Percentiles rank a stretch among this genome's conserved stretches.
phyloP scores from a whole-genome alignment of 179 eudicot genomes.

The Silene noctiflora region DNA sequence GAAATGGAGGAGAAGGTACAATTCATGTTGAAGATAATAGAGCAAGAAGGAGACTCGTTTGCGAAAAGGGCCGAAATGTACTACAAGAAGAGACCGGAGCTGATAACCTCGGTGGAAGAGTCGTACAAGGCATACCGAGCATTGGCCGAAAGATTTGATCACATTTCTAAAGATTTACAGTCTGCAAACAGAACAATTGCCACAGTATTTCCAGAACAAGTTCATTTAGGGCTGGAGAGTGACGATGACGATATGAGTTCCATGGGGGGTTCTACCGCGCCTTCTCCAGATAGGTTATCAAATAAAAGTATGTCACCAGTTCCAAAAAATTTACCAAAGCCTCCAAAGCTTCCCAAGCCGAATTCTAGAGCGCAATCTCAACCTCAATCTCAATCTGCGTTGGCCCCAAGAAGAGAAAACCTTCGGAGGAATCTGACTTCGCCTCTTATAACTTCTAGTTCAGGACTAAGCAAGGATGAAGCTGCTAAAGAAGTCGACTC shows the following conservation, averaged over 20 bases:
- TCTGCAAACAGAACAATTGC: conserved; percentile 88
- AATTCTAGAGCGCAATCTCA: conserved; percentile 31
- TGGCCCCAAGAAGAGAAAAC: conserved; percentile 52
- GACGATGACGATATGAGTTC: conserved; percentile 53
- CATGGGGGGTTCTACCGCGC: conserved; percentile 27
- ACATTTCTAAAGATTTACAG: conserved; percentile 71
- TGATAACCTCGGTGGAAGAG: conserved; percentile 40
- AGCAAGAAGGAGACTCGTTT: conserved; percentile 54
- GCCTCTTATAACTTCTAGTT: conserved; percentile 22
- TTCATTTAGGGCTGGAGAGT: conserved; percentile 51
- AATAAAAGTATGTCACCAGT: conserved; percentile 26
- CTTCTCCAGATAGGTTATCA: conserved; percentile 31
- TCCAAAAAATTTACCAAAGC: conserved; percentile 47
- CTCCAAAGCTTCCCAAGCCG: conserved; percentile 32
- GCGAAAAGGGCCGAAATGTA: conserved; percentile 56
- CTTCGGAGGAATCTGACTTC: conserved; percentile 34
- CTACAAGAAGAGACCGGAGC: conserved; percentile 49
- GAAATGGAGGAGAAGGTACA: conserved; percentile 64
- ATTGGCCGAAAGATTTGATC: conserved; percentile 46
- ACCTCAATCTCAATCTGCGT: conserved; percentile 26
- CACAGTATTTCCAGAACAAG: conserved; percentile 68
- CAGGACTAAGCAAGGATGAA: conserved; percentile 56
- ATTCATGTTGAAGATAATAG: conserved; percentile 39
- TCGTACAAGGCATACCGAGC: conserved; percentile 45
- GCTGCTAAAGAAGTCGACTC: conserved; percentile 49